Evolutionary conservation across 1,284 basidiomycete genomes (phyloP).

Genomic region (Trametes polyzona): DNA sequence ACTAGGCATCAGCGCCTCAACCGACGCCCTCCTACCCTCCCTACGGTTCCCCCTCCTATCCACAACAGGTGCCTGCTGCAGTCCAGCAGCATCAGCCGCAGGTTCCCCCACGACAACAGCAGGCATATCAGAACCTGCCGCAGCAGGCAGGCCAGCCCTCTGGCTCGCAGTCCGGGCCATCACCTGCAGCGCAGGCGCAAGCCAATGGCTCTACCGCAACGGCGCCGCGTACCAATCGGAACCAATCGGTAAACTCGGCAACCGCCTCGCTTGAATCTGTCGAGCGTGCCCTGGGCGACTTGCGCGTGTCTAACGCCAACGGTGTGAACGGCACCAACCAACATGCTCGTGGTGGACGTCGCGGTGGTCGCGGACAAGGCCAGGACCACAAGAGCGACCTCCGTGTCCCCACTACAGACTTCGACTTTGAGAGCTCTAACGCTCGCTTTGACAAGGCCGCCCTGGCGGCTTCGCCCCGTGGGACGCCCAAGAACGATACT

Average conservation of each 20-base stretch:
- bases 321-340: conserved; percentile 19
- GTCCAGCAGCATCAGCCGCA: conserved; percentile 27
- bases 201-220: conserved; percentile 27
- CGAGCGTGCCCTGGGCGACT: conserved; percentile 77
- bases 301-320: conserved; percentile 52
- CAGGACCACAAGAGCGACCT: conserved; percentile 42
- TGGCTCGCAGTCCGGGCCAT: conserved; percentile 25
- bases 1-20: conserved; percentile 38
- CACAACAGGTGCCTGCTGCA: conserved; percentile 26
- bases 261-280: conserved; percentile 78
- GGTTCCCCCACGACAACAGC: conserved; percentile 32
- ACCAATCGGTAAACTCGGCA: conserved; percentile 66
- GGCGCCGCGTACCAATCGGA: conserved; percentile 24
- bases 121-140: conserved; percentile 31
- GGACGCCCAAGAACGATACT: conserved; percentile 29
- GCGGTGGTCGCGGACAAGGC: conserved; percentile 43
- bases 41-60: conserved; percentile 32
- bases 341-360: conserved; percentile 41
- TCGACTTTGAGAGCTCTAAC: conserved; percentile 76
- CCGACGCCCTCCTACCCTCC: conserved; percentile 27
- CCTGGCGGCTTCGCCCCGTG: conserved; percentile 37
- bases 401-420: conserved; percentile 67
- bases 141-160: conserved; percentile 35
- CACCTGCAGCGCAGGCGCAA: conserved; percentile 21
- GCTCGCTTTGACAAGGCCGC: conserved; percentile 77